Evolutionary conservation across 2,329 filamentous ascomycete genomes (phyloP).

Genomic region (Fusarium xylarioides): DNA sequence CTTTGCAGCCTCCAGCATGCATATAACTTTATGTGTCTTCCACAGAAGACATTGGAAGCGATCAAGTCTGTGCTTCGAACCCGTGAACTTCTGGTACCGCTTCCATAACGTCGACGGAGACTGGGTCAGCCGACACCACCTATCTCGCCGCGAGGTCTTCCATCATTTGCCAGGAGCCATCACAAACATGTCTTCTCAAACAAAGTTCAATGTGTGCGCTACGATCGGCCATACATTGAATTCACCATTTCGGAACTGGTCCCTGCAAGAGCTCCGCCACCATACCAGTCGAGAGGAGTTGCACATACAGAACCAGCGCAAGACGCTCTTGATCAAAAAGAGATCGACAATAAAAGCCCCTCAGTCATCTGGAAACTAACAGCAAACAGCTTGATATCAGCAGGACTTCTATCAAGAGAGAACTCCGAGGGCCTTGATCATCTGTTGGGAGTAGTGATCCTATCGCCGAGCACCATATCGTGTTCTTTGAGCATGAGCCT

Average conservation of each 20-base stretch:
- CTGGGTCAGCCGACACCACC: neutral
- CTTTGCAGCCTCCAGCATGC: neutral
- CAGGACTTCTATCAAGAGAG: neutral
- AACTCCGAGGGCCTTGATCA: neutral
- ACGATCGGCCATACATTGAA: neutral
- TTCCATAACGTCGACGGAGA: neutral
- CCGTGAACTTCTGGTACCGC: neutral
- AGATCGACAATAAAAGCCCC: neutral
- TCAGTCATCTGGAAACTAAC: neutral
- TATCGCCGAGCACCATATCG: too few species aligned
- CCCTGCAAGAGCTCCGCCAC: neutral
- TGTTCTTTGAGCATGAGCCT: too few species aligned
- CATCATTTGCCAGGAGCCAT: neutral
- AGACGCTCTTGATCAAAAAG: neutral
- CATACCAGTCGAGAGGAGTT: neutral
- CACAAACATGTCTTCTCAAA: neutral
- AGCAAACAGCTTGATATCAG: neutral
- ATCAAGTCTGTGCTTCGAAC: neutral
- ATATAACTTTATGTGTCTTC: neutral
- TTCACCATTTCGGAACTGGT: neutral
- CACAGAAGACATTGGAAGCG: neutral
- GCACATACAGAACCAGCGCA: neutral
- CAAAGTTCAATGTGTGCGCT: fast-evolving
- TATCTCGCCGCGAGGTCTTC: too few species aligned
- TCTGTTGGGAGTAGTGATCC: neutral